Evolutionary conservation across 768 basidiomycete species (phyloP), one percentile per base, ranked within the genome.

Genomic region (Coprinopsis marcescibilis): DNA sequence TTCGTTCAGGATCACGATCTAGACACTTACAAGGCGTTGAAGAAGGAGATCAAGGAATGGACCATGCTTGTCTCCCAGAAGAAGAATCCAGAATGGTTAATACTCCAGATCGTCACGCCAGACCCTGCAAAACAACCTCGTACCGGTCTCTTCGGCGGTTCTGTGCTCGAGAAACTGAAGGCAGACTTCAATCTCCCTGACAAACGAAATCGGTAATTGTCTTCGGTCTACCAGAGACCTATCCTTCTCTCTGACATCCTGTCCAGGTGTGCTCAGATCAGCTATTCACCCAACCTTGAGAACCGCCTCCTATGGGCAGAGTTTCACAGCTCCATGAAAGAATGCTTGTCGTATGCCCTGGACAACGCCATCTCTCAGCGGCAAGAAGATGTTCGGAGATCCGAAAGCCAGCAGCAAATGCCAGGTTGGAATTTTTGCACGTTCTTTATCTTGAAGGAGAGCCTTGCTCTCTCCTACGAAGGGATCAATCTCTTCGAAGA

Each of bases 351-450:
- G n/a, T 71, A 72, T 36, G 84, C 92, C 1, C 93, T 98, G 54
- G 91, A 97, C 56, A 64, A 72, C 14, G 82, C 86, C 1, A 73
- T 98, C 32, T 65, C 75, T 8, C 80, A 81, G 48, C 76, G 91
- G 13, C 90, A 94, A 58, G 96, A 98, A 36, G 93, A 96, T 51
- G 85, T 97, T 2, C 84, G 76, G 56, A 79, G 90, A 29, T 90
- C 89, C 0, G 95, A 99, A 59, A 76, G 80, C 39, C 90, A 97
- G 63, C 76, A 89, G 46, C 77, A 85, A 56, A 88, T 93, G 80
- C 91, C 92, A 1, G 95, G 96, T 7, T 99, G 96, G 96, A 96
- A 96, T 60, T 99, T 96, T 60, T 94, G 93, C 62, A 93, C 88
- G 0, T 98, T 94, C 70, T 97, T 97, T 65, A 81, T 93, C 42